Percentiles rank a stretch among this genome's conserved stretches.
Conservation (phyloP, 371 early-diverging fungal species). For the Apophysomyces elegans region DNA sequence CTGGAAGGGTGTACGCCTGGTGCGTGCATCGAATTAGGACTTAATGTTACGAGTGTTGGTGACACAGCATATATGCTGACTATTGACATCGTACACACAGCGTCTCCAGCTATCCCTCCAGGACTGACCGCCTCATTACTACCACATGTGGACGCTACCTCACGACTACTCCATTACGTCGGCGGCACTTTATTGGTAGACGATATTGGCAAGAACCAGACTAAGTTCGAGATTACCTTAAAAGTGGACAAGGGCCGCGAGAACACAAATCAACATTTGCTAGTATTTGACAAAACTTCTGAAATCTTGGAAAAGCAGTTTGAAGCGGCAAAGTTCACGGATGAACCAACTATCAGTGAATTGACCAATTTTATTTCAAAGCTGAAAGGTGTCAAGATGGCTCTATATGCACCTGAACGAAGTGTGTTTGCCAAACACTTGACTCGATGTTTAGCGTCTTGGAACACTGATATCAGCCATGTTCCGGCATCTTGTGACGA, state of each 20-base stretch:
- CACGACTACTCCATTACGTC: conserved; percentile 40
- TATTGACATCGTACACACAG: conserved; percentile 13
- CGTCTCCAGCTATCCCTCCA: conserved; percentile 13
- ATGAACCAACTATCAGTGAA: conserved; percentile 58
- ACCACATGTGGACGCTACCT: conserved; percentile 39
- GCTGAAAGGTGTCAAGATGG: conserved; percentile 47
- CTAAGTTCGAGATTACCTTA: conserved; percentile 3
- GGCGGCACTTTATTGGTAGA: conserved; percentile 40
- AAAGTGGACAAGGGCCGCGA: background rate
- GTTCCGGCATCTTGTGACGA: conserved; percentile 24
- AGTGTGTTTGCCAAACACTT: conserved; percentile 58
- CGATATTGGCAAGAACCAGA: conserved; percentile 20
- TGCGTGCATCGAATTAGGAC: conserved; percentile 51
- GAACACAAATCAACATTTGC: conserved; percentile 14
- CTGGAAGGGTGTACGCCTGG: conserved; percentile 44
- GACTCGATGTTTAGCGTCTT: conserved; percentile 51
- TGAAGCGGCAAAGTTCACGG: conserved; percentile 36
- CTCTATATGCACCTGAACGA: conserved; percentile 51
- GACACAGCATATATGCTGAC: background rate
- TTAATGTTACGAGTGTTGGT: conserved; percentile 21
- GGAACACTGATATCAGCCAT: conserved; percentile 56
- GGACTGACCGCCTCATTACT: conserved; percentile 13
- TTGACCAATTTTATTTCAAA: conserved; percentile 42
- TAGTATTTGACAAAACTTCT: conserved; percentile 33
- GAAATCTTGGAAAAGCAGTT: conserved; percentile 29